A percentile compares a stretch with the other conserved stretches of the same genome.
Evolutionary conservation across 192 early-diverging fungal species (phyloP).

Genomic region (Bifiguratus adelaidae): DNA sequence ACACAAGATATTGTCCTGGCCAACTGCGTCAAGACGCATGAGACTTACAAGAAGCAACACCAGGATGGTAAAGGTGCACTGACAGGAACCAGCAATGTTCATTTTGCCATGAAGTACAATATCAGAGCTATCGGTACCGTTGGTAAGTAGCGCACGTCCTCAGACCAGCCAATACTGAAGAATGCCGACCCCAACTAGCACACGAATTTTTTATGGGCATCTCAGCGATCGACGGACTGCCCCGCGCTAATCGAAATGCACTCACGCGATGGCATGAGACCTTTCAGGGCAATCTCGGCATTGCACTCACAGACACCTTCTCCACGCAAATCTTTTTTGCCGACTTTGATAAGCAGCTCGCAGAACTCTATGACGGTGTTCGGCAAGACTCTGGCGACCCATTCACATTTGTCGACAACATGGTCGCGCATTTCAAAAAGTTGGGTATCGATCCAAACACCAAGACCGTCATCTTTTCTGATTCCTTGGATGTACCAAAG

Average conservation of each 20-base stretch:
- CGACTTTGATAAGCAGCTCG: slow-evolving; percentile 42
- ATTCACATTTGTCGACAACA: slow-evolving; percentile 38
- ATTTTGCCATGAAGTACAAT: slow-evolving; percentile 40
- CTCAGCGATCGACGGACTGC: slow-evolving; percentile 50
- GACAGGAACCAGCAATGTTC: slow-evolving; percentile 63
- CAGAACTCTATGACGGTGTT: slow-evolving; percentile 38
- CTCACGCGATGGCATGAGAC: slow-evolving; percentile 46
- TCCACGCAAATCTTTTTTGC: slow-evolving; percentile 50
- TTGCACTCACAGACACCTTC: slow-evolving; percentile 70
- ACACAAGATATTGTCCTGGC: slow-evolving; percentile 55
- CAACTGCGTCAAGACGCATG: slow-evolving; percentile 15
- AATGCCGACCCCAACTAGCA: too few species aligned
- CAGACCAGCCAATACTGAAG: too few species aligned
- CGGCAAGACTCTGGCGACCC: slow-evolving; percentile 72
- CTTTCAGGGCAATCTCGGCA: slow-evolving; percentile 41
- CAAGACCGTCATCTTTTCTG: slow-evolving; percentile 65
- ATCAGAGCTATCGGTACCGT: slow-evolving; percentile 32
- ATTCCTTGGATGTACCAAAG: slow-evolving; percentile 40
- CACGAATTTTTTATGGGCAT: slow-evolving; percentile 75
- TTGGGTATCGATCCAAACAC: slow-evolving; percentile 43
- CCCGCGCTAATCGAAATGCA: slow-evolving; percentile 46
- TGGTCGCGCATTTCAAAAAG: slow-evolving; percentile 40
- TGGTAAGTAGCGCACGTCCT: too few species aligned
- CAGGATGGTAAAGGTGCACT: slow-evolving; percentile 25
- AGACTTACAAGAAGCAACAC: slow-evolving; percentile 5